Conservation (phyloP, 805 yeast species). For the Alloascoidea africana region DNA sequence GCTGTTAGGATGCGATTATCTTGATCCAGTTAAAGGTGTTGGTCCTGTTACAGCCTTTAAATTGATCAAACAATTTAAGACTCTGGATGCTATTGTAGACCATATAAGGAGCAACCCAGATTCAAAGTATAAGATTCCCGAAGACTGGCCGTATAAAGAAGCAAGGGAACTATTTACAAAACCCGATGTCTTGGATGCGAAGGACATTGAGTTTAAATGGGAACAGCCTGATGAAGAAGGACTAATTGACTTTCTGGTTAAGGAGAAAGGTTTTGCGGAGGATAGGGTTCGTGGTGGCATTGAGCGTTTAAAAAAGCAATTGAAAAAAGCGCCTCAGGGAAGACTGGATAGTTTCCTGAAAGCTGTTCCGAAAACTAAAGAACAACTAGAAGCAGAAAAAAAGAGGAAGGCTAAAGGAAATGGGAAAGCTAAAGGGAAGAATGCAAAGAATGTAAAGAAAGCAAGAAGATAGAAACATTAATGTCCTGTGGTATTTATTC, state of each 20-base stretch:
- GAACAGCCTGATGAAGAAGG: slow-evolving; percentile 77
- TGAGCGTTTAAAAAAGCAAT: slow-evolving; percentile 67
- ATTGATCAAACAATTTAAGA: slow-evolving; percentile 71
- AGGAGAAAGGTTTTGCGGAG: slow-evolving; percentile 82
- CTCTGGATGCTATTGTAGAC: slow-evolving; percentile 66
- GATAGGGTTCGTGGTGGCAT: slow-evolving; percentile 85
- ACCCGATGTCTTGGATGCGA: slow-evolving; percentile 63
- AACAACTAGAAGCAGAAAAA: slow-evolving; percentile 20
- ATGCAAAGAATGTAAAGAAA: slow-evolving; percentile 6
- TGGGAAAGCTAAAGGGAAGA: slow-evolving; percentile 7
- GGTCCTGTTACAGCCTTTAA: slow-evolving; percentile 94
- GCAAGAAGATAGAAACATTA: no score
- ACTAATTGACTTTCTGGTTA: slow-evolving; percentile 67
- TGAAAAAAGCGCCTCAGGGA: slow-evolving; percentile 79
- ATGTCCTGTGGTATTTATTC: no score
- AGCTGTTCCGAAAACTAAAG: slow-evolving; percentile 38
- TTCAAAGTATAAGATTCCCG: slow-evolving; percentile 76
- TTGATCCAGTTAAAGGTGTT: slow-evolving; percentile 88
- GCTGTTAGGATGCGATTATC: slow-evolving; percentile 90
- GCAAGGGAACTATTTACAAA: slow-evolving; percentile 72
- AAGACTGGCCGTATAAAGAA: slow-evolving; percentile 84
- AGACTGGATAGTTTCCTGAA: slow-evolving; percentile 86
- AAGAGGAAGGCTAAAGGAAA: slow-evolving; percentile 17
- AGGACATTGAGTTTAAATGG: slow-evolving; percentile 68
- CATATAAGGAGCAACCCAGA: slow-evolving; percentile 31